A percentile compares a stretch with the other conserved stretches of the same genome.
phyloP scores from a whole-genome alignment of 129 eudicot species.

The Scalesia atractyloides region DNA sequence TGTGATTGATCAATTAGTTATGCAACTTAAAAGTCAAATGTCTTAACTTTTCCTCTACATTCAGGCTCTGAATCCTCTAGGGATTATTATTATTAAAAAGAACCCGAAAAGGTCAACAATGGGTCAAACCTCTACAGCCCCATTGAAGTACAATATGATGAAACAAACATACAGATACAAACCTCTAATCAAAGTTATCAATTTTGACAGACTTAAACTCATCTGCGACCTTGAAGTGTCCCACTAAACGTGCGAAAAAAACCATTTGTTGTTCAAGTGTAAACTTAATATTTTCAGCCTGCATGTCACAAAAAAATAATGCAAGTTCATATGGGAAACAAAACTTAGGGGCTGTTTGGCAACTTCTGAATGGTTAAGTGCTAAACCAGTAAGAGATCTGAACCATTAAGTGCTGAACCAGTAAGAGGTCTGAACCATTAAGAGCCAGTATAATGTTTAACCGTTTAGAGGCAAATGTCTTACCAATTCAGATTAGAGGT shows the following conservation, averaged over 20 bases:
- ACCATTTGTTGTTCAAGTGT: slow-evolving; percentile 59
- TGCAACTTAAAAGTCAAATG: background rate
- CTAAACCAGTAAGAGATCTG: too few species aligned
- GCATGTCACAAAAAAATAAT: slow-evolving; percentile 23
- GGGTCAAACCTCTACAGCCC: background rate
- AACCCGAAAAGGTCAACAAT: background rate
- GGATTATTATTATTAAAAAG: background rate
- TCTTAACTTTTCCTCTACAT: background rate
- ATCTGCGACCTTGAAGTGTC: slow-evolving; percentile 43
- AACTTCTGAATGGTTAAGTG: too few species aligned
- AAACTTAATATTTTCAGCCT: slow-evolving; percentile 53
- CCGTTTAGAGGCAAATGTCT: too few species aligned
- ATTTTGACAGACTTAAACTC: slow-evolving; percentile 33
- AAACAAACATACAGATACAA: background rate
- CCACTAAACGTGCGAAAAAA: slow-evolving; percentile 59
- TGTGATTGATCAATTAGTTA: too few species aligned
- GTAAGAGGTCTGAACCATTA: too few species aligned
- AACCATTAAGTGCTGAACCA: too few species aligned
- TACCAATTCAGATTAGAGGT: too few species aligned
- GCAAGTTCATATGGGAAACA: background rate
- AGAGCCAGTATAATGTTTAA: too few species aligned
- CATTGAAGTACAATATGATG: background rate
- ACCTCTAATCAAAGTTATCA: slow-evolving; percentile 41
- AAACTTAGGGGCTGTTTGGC: too few species aligned
- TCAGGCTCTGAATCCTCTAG: background rate